Evolutionary conservation across 805 yeast genomes (phyloP).

Genomic region (Scheffersomyces spartinae): DNA sequence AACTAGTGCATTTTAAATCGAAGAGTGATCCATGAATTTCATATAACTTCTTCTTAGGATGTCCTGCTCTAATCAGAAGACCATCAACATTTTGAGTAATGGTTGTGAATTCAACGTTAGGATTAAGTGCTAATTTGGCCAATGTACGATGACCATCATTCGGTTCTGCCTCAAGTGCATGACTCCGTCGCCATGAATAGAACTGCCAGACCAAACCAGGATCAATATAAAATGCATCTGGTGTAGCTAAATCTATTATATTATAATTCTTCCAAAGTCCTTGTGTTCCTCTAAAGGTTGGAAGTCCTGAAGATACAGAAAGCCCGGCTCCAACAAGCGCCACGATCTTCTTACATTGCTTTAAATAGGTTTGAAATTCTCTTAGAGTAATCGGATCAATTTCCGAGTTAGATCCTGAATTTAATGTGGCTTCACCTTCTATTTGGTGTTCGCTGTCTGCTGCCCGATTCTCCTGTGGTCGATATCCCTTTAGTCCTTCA

Average conservation of each 20-base stretch:
- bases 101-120: slow-evolving; percentile 36
- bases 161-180: slow-evolving; percentile 58
- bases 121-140: slow-evolving; percentile 42
- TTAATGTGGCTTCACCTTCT: too few relatives aligned
- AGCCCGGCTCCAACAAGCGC: slow-evolving; percentile 79
- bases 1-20: slow-evolving; percentile 62
- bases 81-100: slow-evolving; percentile 84
- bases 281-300: slow-evolving; percentile 60
- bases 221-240: slow-evolving; percentile 75
- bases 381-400: too few relatives aligned
- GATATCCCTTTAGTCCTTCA: too few relatives aligned
- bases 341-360: slow-evolving; percentile 35
- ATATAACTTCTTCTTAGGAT: slow-evolving; percentile 36
- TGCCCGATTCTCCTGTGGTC: too few relatives aligned
- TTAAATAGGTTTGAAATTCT: slow-evolving; percentile 42
- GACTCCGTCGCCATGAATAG: slow-evolving; percentile 56
- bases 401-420: too few relatives aligned
- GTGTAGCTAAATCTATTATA: slow-evolving; percentile 79
- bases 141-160: slow-evolving; percentile 65
- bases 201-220: slow-evolving; percentile 90
- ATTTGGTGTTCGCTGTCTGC: too few relatives aligned
- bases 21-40: slow-evolving; percentile 78
- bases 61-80: slow-evolving; percentile 54
- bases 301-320: slow-evolving; percentile 65
- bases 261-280: slow-evolving; percentile 73